phyloP scores from a whole-genome alignment of 768 basidiomycete species.

The Pleurotus cornucopiae region DNA sequence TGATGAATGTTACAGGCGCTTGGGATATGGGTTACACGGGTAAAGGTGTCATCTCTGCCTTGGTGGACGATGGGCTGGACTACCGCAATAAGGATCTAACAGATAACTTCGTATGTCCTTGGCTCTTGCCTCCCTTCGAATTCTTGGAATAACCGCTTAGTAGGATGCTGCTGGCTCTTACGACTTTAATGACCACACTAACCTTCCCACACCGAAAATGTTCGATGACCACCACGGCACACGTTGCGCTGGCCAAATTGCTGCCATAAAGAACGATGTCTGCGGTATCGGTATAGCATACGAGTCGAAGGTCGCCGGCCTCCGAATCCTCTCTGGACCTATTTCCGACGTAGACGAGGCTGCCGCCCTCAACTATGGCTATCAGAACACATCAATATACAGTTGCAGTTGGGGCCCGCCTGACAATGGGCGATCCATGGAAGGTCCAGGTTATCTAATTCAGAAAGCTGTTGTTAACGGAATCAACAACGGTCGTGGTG shows the following conservation, averaged over 20 bases:
- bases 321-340: constrained; percentile 92
- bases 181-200: constrained; percentile 93
- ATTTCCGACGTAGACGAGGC: constrained; percentile 97
- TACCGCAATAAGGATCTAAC: constrained; percentile 83
- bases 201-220: constrained; percentile 82
- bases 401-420: constrained; percentile 99
- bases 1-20: constrained; percentile 89
- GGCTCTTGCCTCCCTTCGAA: neutral
- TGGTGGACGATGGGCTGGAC: constrained; percentile 96
- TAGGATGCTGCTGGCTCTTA: constrained; percentile 86
- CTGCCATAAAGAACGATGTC: constrained; percentile 85
- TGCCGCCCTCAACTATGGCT: constrained; percentile 90
- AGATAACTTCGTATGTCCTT: constrained; percentile 80
- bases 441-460: constrained; percentile 87
- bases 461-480: constrained; percentile 93
- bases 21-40: constrained; percentile 94
- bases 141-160: neutral
- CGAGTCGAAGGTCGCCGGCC: constrained; percentile 84
- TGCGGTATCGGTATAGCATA: constrained; percentile 97
- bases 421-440: constrained; percentile 93
- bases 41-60: constrained; percentile 76
- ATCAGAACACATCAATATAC: constrained; percentile 87
- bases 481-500: constrained; percentile 81
- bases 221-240: constrained; percentile 96
- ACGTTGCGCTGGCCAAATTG: constrained; percentile 95